phyloP scores from a whole-genome alignment of 2,329 filamentous ascomycete species.

The Nakataea oryzae region DNA sequence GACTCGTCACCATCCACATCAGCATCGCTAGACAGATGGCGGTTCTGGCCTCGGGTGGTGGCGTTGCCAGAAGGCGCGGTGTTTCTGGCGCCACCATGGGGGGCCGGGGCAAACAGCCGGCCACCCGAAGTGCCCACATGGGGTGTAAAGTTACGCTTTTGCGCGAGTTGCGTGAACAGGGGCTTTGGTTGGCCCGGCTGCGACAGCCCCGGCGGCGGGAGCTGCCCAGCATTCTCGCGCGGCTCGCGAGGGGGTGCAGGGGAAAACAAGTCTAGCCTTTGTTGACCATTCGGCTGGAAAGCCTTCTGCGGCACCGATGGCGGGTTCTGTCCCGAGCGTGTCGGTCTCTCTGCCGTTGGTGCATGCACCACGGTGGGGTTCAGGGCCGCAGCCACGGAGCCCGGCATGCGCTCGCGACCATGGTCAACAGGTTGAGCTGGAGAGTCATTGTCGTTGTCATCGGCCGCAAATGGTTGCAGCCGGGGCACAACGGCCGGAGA shows the following conservation, averaged over 20 bases:
- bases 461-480: conserved; percentile 9
- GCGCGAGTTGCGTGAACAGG: conserved; percentile 24
- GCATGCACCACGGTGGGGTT: not conserved
- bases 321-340: not conserved
- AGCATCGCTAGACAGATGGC: not conserved
- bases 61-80: conserved; percentile 8
- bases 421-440: not conserved
- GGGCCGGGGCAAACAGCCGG: not conserved
- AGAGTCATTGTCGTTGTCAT: not conserved
- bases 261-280: conserved; percentile 24
- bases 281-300: conserved; percentile 19
- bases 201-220: not conserved
- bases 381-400: not conserved
- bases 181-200: conserved; percentile 1
- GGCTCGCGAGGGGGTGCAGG: conserved; percentile 11
- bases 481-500: conserved; percentile 35
- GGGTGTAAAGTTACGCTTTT: conserved; percentile 40
- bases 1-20: conserved; percentile 17
- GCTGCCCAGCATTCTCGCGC: not conserved
- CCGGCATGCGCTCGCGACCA: not conserved
- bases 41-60: not conserved
- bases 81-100: conserved; percentile 6
- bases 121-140: conserved; percentile 17
- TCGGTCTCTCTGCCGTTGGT: not conserved
- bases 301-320: conserved; percentile 21